Evolutionary conservation across 1,284 basidiomycete species (phyloP), one percentile per base, ranked within the genome.

Genomic region (Tilletia horrida): DNA sequence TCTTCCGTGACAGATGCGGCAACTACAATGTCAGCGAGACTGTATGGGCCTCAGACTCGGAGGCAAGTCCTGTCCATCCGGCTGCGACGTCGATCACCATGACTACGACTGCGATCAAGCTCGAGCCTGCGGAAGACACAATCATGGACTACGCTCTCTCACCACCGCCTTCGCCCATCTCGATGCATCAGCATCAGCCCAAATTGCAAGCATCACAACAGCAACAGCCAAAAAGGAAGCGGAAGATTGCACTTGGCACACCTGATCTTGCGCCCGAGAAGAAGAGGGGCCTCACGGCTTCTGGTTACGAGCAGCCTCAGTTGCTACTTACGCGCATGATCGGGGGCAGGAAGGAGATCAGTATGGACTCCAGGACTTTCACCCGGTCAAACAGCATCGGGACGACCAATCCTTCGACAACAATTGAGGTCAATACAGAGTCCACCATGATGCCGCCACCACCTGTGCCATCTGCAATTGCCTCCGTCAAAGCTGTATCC

Each of bases 41-140:
- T 18, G 55, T 59, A 16, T 59, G 55, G 55, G 55, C 55, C 6
- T 59, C 55, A 16, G 55, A 59, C 16, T 18, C 55, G 23, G 55
- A 59, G 55, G 35, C 14, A 4, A 59, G 27, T 18, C 27, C 29
- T 59, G 55, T 7, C n/a, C 14, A 59, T 18, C 31, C 27, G 55
- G 16, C 55, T 16, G 55, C 55, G 55, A 9, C 29, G 3, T 35
- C 55, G 4, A 29, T 40, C 29, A 25, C 50, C 7, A 14, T 55
- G 35, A 40, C 35, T 11, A 40, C 35, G 35, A 40, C 35, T 11
- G 35, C 35, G 35, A 11, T 40, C 35, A 40, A 40, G 35, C 35
- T 40, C 35, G 35, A 40, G 35, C 35, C 35, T 40, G 35, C 35
- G 35, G 35, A 4, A 40, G 45, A 48, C 6, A 48, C 45, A 18